Base-by-base conservation (phyloP, 2,329 filamentous ascomycete species). In the Neopestalotiopsis clavispora region DNA sequence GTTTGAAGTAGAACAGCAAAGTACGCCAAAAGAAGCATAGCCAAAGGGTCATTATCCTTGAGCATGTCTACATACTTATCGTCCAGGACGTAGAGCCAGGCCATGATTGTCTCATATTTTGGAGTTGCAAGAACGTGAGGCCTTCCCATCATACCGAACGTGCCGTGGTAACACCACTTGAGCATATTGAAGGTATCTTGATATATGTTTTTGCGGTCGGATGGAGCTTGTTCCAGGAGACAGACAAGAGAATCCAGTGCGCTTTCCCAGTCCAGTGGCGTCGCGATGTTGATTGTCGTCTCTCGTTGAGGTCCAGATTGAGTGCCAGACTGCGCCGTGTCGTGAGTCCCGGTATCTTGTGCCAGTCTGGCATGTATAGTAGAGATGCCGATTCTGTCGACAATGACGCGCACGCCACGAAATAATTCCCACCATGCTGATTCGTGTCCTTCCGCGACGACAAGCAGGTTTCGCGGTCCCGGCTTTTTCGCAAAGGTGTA, bases 1-100 rank as follows among this genome's bases (percentile, higher is more conserved):
- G 56, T 58, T 30, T 58, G 56, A 58, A 58, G 56, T 6, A 58
- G 56, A 58, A 58, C n/a, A 17, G 28, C 56, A 12, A 58, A 58
- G 23, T 58, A 20, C 12, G 56, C 56, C 28, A 58, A 20, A 4
- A 58, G 7, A 12, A 58, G 12, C 28, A 30, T 20, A 14, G 28
- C 17, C 12, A 20, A 7, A 6, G 56, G 56, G 12, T 58, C 56
- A 30, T 13, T 20, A 14, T 58, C n/a, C n/a, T 23, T 58, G 6
- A 58, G n/a, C 56, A 58, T 58, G 7, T 58, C n/a, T 10, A 58
- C 56, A 14, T 58, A 58, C 56, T 58, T 6, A 58, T 58, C 56
- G 23, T 58, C 56, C 6, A 23, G 3, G 14, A 58, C 12, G 23
- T 58, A 58, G 14, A 58, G 56, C 56, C 28, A 30, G 13, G 56